phyloP scores from a whole-genome alignment of 495 filamentous ascomycete species.

The Penicillium tannophilum region DNA sequence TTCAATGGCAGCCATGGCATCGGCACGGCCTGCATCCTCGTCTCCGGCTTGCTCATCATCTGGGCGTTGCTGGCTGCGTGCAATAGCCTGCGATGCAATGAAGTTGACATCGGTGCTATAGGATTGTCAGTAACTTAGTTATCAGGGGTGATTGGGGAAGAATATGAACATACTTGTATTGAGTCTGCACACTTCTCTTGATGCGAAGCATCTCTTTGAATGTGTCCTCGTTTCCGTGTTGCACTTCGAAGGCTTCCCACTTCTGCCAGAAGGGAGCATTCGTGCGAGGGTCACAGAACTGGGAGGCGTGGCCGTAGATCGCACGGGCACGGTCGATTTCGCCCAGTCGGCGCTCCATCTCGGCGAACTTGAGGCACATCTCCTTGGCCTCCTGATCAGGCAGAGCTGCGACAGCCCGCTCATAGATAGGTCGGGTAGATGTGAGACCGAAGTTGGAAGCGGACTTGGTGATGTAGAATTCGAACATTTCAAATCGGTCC shows the following conservation, averaged over 20 bases:
- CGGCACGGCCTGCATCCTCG: conserved; percentile 59
- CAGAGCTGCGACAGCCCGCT: conserved; percentile 86
- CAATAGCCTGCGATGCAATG: conserved; percentile 93
- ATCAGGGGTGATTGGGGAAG: background rate
- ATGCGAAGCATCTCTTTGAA: conserved; percentile 99
- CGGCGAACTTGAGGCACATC: conserved; percentile 99
- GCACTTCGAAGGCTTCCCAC: conserved; percentile 96
- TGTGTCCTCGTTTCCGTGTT: conserved; percentile 98
- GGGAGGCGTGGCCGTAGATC: conserved; percentile 94
- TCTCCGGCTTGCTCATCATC: conserved; percentile 40
- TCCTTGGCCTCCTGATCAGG: conserved; percentile 93
- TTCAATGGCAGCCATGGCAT: conserved; percentile 92
- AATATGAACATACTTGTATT: conserved; percentile 76
- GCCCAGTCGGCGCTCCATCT: conserved; percentile 95
- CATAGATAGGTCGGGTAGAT: conserved; percentile 96
- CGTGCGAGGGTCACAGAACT: conserved; percentile 95
- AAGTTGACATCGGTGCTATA: conserved; percentile 91
- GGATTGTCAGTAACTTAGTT: conserved; percentile 21
- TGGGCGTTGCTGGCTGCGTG: conserved; percentile 68
- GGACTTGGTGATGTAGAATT: conserved; percentile 99
- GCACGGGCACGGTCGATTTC: conserved; percentile 95
- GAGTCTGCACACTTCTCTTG: conserved; percentile 94
- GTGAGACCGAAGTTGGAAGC: conserved; percentile 97
- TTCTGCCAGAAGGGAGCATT: conserved; percentile 90
- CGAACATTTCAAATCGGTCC: conserved; percentile 96